Percentiles rank a stretch among this genome's conserved stretches.
These are phyloP conservation scores for Plasmodium gaboni DNA, from an alignment of 169 alveolate genomes.

Conservation along the genomic window DNA sequence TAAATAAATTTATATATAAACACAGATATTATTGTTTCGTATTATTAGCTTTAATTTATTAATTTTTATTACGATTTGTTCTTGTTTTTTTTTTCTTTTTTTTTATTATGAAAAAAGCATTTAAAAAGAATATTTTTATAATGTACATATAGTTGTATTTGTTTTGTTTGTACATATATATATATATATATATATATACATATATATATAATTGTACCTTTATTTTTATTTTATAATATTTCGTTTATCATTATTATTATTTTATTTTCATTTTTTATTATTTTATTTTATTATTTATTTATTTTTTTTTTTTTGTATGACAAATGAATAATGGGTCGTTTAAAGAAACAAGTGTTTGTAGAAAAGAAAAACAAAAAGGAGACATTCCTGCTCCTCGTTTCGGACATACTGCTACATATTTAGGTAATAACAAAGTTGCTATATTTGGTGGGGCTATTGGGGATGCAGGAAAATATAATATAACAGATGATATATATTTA, in stretches of 20 bases:
- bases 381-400: slow-evolving; percentile 97
- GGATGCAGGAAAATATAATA: slow-evolving; percentile 97
- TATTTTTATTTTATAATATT: slow-evolving; percentile 5
- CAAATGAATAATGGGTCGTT: slow-evolving; percentile 76
- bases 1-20: too few relatives aligned
- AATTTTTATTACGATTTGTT: background rate
- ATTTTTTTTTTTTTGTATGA: slow-evolving; percentile 10
- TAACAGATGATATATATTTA: slow-evolving; percentile 96
- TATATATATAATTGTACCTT: background rate
- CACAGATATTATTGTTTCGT: too few relatives aligned
- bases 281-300: background rate
- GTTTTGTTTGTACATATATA: too few relatives aligned
- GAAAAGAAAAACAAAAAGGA: slow-evolving; percentile 90
- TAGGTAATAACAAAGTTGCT: slow-evolving; percentile 92
- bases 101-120: too few relatives aligned
- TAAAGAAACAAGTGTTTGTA: slow-evolving; percentile 72
- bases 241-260: background rate
- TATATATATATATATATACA: too few relatives aligned
- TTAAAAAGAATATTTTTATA: too few relatives aligned
- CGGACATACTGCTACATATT: slow-evolving; percentile 97
- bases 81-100: too few relatives aligned
- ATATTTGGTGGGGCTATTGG: slow-evolving; percentile 97
- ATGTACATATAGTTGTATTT: too few relatives aligned
- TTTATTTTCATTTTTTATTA: background rate
- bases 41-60: slow-evolving; percentile 5